Percentiles rank a stretch among this genome's conserved stretches.
These are phyloP conservation scores for Citeromyces matritensis DNA, from an alignment of 805 yeast species.

Conservation along the genomic window DNA sequence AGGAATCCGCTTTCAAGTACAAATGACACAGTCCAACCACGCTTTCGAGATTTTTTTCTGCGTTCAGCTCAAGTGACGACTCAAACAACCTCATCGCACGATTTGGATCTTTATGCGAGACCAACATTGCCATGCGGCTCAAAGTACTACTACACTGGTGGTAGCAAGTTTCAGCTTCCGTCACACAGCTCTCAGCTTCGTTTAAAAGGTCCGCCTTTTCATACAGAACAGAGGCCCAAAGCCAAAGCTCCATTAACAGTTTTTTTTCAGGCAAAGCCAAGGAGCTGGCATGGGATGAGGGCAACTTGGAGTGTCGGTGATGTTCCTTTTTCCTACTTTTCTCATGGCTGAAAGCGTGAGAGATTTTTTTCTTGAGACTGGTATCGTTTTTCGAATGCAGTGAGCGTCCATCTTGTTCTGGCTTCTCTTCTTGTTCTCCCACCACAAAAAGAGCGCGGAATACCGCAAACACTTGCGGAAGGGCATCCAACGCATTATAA, in stretches of 20 bases:
- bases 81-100: conserved; percentile 53
- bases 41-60: conserved; percentile 31
- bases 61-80: conserved; percentile 31
- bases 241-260: conserved; percentile 52
- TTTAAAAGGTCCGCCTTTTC: conserved; percentile 31
- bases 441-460: conserved; percentile 31
- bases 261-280: conserved; percentile 13
- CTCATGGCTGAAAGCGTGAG: conserved; percentile 4
- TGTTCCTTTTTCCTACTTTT: conserved; percentile 3
- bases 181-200: conserved; percentile 59
- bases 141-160: conserved; percentile 31
- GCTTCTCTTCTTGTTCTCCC: conserved; percentile 1
- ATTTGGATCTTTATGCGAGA: conserved; percentile 14
- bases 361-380: conserved; percentile 4
- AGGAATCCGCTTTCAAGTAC: conserved; percentile 21
- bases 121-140: conserved; percentile 30
- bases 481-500: conserved; percentile 39
- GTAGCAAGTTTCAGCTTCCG: conserved; percentile 46
- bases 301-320: conserved; percentile 7
- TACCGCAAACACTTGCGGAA: conserved; percentile 53
- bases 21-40: conserved; percentile 39
- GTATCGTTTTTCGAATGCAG: conserved; percentile 6
- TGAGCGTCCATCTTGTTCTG: not conserved
- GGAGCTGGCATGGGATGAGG: conserved; percentile 3
- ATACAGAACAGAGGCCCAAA: conserved; percentile 57